Evolutionary conservation across 1,284 basidiomycete species (phyloP).

Genomic region (Cystobasidium sp.): DNA sequence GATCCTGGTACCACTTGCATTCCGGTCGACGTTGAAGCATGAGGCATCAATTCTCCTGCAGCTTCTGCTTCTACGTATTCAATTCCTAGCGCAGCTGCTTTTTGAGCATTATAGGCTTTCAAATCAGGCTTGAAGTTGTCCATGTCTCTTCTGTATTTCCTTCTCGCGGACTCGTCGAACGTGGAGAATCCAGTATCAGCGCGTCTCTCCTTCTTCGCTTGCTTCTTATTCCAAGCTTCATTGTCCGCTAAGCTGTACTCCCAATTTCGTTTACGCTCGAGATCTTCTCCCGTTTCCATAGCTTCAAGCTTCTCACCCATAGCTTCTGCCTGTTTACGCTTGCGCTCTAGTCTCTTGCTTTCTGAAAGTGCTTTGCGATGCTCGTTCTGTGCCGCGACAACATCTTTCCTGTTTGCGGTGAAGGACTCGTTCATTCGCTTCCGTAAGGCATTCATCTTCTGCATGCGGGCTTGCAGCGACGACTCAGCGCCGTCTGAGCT

Average conservation of each 20-base stretch:
- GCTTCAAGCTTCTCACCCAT: conserved; percentile 84
- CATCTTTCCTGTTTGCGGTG: conserved; percentile 77
- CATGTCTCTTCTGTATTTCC: conserved; percentile 88
- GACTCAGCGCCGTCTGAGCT: neutral
- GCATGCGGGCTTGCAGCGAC: conserved; percentile 71
- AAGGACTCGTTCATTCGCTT: conserved; percentile 76
- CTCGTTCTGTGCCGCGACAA: conserved; percentile 79
- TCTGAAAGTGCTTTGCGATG: conserved; percentile 76
- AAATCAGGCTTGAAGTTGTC: conserved; percentile 84
- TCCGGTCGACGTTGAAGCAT: conserved; percentile 16
- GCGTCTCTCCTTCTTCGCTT: conserved; percentile 71
- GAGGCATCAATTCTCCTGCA: conserved; percentile 43
- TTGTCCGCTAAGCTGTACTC: conserved; percentile 93
- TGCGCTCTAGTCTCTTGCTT: conserved; percentile 77
- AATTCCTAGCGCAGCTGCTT: conserved; percentile 75
- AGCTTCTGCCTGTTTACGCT: conserved; percentile 84
- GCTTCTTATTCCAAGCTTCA: conserved; percentile 89
- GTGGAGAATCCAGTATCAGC: conserved; percentile 85
- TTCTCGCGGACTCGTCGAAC: conserved; percentile 82
- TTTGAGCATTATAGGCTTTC: conserved; percentile 80
- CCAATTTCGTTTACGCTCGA: conserved; percentile 82
- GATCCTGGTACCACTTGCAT: conserved; percentile 54
- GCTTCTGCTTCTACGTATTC: conserved; percentile 58
- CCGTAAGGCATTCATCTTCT: conserved; percentile 74
- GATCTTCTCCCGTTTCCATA: conserved; percentile 75